These are phyloP conservation scores for Medicago lupulina DNA, from an alignment of 306 rosid genomes.

Conservation along the genomic window DNA sequence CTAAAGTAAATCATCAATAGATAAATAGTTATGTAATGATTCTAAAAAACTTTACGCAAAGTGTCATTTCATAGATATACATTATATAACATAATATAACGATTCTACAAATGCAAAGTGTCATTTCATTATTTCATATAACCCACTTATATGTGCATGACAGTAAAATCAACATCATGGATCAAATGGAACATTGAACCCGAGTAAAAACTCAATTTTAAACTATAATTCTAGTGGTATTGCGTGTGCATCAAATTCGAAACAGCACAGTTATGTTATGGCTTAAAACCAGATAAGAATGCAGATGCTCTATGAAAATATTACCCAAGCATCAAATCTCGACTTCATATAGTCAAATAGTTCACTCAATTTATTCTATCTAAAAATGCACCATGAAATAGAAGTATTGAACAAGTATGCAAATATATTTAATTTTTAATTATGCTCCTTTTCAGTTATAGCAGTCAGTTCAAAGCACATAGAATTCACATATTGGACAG, in stretches of 20 bases:
- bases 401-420: conserved; percentile 17
- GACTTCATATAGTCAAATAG: conserved; percentile 12
- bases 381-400: conserved; percentile 5
- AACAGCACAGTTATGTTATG: conserved; percentile 6
- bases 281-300: conserved; percentile 1
- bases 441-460: neutral
- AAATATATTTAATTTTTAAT: neutral
- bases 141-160: conserved; percentile 3
- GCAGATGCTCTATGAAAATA: conserved; percentile 23
- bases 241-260: conserved; percentile 30
- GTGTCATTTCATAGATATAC: conserved; percentile 20
- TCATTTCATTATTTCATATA: conserved; percentile 20
- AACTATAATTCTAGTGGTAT: conserved; percentile 24
- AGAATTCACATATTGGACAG: conserved; percentile 33
- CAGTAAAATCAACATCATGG: conserved; percentile 32
- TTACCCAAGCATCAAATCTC: conserved; percentile 18
- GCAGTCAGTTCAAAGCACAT: conserved; percentile 19
- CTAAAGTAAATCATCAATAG: conserved; percentile 30
- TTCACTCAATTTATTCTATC: conserved; percentile 25
- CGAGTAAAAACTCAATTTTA: conserved; percentile 28
- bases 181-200: conserved; percentile 29
- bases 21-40: conserved; percentile 20
- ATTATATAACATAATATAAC: conserved; percentile 1
- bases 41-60: neutral
- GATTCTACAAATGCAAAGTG: neutral